A percentile compares a stretch with the other conserved stretches of the same genome.
Evolutionary conservation across 1,284 basidiomycete species (phyloP).

Genomic region (Tylopilus orsonianus): DNA sequence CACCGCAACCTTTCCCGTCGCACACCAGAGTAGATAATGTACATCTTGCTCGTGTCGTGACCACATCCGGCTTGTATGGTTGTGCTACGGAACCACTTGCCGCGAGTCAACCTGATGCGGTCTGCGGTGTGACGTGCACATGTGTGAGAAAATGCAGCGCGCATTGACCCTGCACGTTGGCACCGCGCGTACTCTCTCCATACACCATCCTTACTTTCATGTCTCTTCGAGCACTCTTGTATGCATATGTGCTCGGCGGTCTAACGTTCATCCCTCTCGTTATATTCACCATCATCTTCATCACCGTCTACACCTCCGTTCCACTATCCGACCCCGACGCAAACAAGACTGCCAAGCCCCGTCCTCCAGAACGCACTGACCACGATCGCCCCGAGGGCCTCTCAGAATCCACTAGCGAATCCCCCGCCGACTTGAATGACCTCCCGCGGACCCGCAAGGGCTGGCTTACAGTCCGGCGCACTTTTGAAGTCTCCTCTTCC

Average conservation of each 20-base stretch:
- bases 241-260: constrained; percentile 86
- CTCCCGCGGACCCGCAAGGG: constrained; percentile 68
- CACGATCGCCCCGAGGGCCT: constrained; percentile 31
- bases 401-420: constrained; percentile 25
- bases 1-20: constrained; percentile 35
- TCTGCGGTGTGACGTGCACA: constrained; percentile 17
- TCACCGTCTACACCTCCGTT: constrained; percentile 73
- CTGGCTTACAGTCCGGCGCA: constrained; percentile 84
- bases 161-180: not conserved
- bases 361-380: constrained; percentile 29
- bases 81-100: constrained; percentile 1
- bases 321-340: constrained; percentile 63
- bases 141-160: constrained; percentile 19
- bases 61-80: not conserved
- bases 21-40: too few species aligned
- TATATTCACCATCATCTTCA: constrained; percentile 53
- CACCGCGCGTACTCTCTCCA: not conserved
- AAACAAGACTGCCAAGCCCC: constrained; percentile 42
- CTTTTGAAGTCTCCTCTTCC: constrained; percentile 64
- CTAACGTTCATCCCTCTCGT: constrained; percentile 82
- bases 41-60: too few species aligned
- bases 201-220: constrained; percentile 33
- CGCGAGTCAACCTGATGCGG: constrained; percentile 10
- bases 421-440: constrained; percentile 46
- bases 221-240: constrained; percentile 66